These are phyloP conservation scores for Otatea glauca DNA, from an alignment of 176 grass and related monocot species.

Conservation along the genomic window DNA sequence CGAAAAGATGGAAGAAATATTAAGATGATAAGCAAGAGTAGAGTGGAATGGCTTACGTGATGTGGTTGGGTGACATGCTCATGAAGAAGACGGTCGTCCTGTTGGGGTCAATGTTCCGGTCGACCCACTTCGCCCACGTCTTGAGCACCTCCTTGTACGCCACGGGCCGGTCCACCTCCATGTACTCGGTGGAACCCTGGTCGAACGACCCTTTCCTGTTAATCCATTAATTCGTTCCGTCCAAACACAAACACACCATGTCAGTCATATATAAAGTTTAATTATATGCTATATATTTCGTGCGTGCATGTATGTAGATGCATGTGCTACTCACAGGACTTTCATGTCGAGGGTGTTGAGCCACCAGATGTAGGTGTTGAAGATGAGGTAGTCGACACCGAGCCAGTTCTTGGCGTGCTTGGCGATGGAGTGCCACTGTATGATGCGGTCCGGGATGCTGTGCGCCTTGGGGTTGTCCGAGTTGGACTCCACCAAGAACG, in stretches of 20 bases:
- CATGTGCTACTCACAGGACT: slow-evolving; percentile 64
- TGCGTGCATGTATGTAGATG: background rate
- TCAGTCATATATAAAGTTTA: background rate
- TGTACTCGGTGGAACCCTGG: slow-evolving; percentile 69
- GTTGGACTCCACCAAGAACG: slow-evolving; percentile 97
- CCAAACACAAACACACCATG: background rate
- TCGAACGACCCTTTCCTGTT: slow-evolving; percentile 72
- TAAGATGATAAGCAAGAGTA: background rate
- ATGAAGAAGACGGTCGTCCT: slow-evolving; percentile 92
- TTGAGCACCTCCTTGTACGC: slow-evolving; percentile 82
- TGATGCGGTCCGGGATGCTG: slow-evolving; percentile 83
- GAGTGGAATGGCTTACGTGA: slow-evolving; percentile 54
- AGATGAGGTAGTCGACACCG: slow-evolving; percentile 90
- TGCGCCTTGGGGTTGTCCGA: slow-evolving; percentile 93
- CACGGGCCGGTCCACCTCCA: slow-evolving; percentile 74
- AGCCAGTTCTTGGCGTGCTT: slow-evolving; percentile 83
- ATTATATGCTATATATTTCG: background rate
- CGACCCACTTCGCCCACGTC: slow-evolving; percentile 92
- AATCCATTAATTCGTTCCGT: background rate
- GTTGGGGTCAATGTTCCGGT: slow-evolving; percentile 84
- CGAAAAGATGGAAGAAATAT: background rate
- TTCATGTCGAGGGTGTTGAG: slow-evolving; percentile 87
- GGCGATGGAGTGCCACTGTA: slow-evolving; percentile 81
- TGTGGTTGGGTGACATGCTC: slow-evolving; percentile 96
- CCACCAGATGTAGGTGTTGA: slow-evolving; percentile 99